These are phyloP conservation scores for Penicillium nordicum DNA, from an alignment of 2,329 filamentous ascomycete genomes.

Conservation along the genomic window DNA sequence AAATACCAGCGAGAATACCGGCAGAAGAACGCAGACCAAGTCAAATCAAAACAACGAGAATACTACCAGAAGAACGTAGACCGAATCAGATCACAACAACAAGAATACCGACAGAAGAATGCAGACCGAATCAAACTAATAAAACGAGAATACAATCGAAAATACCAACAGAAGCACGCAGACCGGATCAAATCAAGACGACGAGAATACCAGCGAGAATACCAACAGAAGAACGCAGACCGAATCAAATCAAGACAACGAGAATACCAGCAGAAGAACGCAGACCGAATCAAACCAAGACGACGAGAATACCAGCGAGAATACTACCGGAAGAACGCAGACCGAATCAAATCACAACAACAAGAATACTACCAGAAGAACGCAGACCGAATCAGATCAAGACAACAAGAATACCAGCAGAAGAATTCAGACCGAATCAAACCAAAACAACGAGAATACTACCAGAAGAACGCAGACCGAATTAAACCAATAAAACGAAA, in stretches of 20 bases:
- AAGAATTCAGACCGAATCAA: no score
- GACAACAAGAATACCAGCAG: no score
- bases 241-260: accelerated
- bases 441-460: no score
- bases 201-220: background rate
- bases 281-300: background rate
- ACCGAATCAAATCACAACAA: accelerated
- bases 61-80: background rate
- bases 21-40: background rate
- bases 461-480: background rate
- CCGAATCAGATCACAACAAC: accelerated
- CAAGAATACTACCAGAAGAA: background rate
- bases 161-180: background rate
- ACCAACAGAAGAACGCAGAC: background rate
- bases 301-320: background rate
- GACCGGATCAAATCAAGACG: background rate
- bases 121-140: background rate
- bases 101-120: background rate
- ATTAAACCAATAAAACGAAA: background rate
- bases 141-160: background rate
- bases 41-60: background rate
- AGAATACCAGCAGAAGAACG: background rate
- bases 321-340: background rate
- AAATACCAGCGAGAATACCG: background rate
- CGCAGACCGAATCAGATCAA: background rate